phyloP scores from a whole-genome alignment of 805 yeast species.

The Schwanniomyces pseudopolymorphus region DNA sequence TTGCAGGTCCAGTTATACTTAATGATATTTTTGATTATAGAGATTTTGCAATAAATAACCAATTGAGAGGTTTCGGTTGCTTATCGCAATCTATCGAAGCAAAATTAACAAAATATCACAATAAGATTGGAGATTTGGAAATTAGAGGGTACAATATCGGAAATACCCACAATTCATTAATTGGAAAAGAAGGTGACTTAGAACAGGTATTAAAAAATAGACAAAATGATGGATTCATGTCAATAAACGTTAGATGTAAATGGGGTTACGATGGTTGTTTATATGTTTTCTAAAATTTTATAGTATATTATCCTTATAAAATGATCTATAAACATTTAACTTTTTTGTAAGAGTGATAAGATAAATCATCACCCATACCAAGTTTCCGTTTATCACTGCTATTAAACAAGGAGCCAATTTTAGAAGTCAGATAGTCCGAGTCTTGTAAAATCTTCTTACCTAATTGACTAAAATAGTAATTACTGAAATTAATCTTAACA shows the following conservation, averaged over 20 bases:
- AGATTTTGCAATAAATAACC: conserved; percentile 27
- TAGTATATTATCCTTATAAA: neutral
- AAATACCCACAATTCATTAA: conserved; percentile 28
- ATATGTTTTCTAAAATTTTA: conserved; percentile 36
- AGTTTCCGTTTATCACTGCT: neutral
- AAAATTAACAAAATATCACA: conserved; percentile 44
- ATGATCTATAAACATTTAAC: neutral
- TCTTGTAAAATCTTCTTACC: conserved; percentile 27
- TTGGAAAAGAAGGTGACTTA: conserved; percentile 9
- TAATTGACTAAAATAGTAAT: conserved; percentile 28
- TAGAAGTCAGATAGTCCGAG: conserved; percentile 2
- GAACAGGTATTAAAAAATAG: conserved; percentile 2
- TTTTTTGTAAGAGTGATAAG: neutral
- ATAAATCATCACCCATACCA: neutral
- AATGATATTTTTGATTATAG: conserved; percentile 67
- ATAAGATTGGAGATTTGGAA: conserved; percentile 49
- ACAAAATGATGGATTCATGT: conserved; percentile 40
- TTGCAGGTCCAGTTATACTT: conserved; percentile 58
- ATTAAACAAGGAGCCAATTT: conserved; percentile 6
- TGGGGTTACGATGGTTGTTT: conserved; percentile 77
- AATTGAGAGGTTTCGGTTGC: conserved; percentile 51
- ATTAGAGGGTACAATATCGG: conserved; percentile 71
- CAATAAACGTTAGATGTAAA: conserved; percentile 48
- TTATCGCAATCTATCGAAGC: conserved; percentile 60
- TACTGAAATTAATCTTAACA: conserved; percentile 24